Base-by-base conservation (phyloP, 108 stramenopile species). In the Cyclotella atomus region DNA sequence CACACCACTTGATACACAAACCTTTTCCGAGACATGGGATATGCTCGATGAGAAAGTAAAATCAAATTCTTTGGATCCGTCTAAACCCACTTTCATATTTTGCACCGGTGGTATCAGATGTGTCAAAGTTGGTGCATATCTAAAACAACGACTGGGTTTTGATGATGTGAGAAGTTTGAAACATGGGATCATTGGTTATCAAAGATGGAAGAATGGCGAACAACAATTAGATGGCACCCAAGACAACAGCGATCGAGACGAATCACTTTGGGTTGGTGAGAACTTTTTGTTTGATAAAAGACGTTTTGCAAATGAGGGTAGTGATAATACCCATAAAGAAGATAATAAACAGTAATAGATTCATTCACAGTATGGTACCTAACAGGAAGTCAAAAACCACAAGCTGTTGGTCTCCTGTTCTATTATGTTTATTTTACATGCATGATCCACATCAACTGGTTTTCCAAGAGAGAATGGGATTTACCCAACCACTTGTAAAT, bases 91-190 rank as follows among this genome's bases (percentile, higher is more conserved):
- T 35, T 71, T 80, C 35, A 93, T 89, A 63, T 95, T 86, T 85
- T 95, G 92, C 70, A 95, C 94, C 7, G 94, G 92, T 17, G 94
- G 94, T 14, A 95, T 95, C 61, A 89, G 94, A 32, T 95, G 94
- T 61, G 91, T 95, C 25, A 95, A 95, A 78, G 89, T 91, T 23
- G 84, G 85, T 20, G 85, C 88, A 5, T 93, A 88, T 80, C 57
- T 93, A 45, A 80, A 83, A 47, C 89, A 91, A 66, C 68, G 79
- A 44, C 68, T 93, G 43, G 91, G 91, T 6, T 92, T 91, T 76
- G 43, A 68, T 5, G 83, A 95, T 75, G 90, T 91, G 19, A 69
- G 71, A 14, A 80, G 92, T 52, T 76, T 96, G 46, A 81, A 79
- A 47, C 88, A 92, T 47, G 91, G 95, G 24, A 91, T 96, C 20